Conservation (phyloP, 805 yeast genomes). For the Nakazawaea siamensis region DNA sequence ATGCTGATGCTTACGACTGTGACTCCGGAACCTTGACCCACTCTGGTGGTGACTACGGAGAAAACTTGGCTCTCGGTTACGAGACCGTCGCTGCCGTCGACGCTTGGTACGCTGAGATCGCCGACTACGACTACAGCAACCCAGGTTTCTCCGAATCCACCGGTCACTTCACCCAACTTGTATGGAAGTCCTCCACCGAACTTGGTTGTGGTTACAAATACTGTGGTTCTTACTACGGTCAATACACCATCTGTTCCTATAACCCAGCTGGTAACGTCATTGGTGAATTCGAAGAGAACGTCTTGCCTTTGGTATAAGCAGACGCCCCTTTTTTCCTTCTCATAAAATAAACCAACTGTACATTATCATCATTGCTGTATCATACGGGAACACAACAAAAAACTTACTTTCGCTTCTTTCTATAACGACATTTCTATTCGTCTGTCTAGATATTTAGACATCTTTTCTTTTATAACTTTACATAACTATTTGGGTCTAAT, state of each 20-base stretch:
- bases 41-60: conserved; percentile 65
- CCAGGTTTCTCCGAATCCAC: conserved; percentile 44
- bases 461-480: too few relatives aligned
- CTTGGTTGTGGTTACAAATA: conserved; percentile 59
- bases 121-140: conserved; percentile 40
- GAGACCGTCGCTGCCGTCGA: conserved; percentile 46
- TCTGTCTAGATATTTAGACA: too few relatives aligned
- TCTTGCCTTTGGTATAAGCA: conserved; percentile 12
- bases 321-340: too few relatives aligned
- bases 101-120: conserved; percentile 69
- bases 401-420: too few relatives aligned
- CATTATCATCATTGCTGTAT: too few relatives aligned
- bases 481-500: too few relatives aligned
- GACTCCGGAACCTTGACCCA: conserved; percentile 56
- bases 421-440: too few relatives aligned
- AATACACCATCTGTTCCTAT: conserved; percentile 70
- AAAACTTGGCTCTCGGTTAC: conserved; percentile 69
- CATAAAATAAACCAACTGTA: too few relatives aligned
- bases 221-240: conserved; percentile 40
- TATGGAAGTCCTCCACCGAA: conserved; percentile 55
- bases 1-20: conserved; percentile 48
- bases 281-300: conserved; percentile 17
- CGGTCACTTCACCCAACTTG: conserved; percentile 73
- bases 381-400: too few relatives aligned
- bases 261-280: conserved; percentile 67